Evolutionary conservation across 1,284 basidiomycete species (phyloP).

Genomic region (Sanghuangporus baumii): DNA sequence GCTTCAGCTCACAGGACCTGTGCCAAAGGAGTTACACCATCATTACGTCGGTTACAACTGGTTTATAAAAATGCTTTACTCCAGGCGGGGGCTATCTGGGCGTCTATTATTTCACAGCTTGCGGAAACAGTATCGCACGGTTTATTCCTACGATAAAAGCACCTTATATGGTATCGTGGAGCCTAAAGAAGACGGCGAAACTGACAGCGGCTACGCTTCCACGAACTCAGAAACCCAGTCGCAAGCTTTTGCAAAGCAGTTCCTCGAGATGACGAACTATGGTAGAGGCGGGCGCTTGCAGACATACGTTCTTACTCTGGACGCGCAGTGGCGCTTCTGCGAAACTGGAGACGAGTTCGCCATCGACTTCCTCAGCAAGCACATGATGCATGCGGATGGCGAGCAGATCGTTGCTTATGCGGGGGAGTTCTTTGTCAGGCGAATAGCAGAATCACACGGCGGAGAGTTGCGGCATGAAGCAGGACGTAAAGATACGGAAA

Average conservation of each 20-base stretch:
- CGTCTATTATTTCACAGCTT: conserved; percentile 34
- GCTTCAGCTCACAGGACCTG: conserved; percentile 40
- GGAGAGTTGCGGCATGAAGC: conserved; percentile 3
- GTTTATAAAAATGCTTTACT: conserved; percentile 40
- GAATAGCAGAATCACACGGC: conserved; percentile 7
- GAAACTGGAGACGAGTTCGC: conserved; percentile 46
- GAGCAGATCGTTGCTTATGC: conserved; percentile 33
- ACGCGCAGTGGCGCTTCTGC: conserved; percentile 41
- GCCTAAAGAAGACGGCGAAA: conserved; percentile 6
- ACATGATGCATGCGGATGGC: conserved; percentile 47
- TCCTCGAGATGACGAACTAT: conserved; percentile 38
- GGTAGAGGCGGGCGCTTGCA: conserved; percentile 38
- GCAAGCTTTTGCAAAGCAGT: conserved; percentile 32
- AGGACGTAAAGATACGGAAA: conserved; percentile 15
- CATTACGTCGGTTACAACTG: conserved; percentile 41
- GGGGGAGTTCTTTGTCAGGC: conserved; percentile 34
- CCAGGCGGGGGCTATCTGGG: conserved; percentile 32
- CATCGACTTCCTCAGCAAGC: conserved; percentile 42
- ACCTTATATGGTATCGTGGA: conserved; percentile 34
- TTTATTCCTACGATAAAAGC: conserved; percentile 38
- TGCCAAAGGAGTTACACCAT: conserved; percentile 38
- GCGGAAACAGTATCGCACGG: conserved; percentile 37
- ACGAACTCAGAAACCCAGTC: conserved; percentile 1
- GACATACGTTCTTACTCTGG: conserved; percentile 42
- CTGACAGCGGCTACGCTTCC: not conserved